Evolutionary conservation across 345 rosid species (phyloP).

Genomic region (Pugionium dolabratum): DNA sequence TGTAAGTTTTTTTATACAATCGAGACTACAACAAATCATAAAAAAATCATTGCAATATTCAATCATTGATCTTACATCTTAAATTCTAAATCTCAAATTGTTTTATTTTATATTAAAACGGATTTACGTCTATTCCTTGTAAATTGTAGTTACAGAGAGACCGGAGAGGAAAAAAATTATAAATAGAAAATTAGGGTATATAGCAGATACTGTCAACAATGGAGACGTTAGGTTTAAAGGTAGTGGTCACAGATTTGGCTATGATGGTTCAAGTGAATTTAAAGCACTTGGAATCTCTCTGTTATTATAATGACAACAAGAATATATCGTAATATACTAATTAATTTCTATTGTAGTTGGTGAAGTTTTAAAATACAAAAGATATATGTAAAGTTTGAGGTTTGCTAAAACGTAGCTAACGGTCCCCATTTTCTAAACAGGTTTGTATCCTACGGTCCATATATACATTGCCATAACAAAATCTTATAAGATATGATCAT

Average conservation of each 20-base stretch:
- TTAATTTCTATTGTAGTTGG: background rate
- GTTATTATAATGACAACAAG: conserved; percentile 33
- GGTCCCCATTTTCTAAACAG: conserved; percentile 36
- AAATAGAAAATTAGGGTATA: background rate
- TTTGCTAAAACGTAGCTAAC: conserved; percentile 24
- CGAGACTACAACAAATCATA: no score
- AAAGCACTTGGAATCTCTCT: conserved; percentile 34
- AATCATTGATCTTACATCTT: no score
- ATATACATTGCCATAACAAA: background rate
- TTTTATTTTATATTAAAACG: no score
- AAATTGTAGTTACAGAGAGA: no score
- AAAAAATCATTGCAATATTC: no score
- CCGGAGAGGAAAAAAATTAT: no score
- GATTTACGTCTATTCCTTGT: no score
- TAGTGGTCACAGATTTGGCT: conserved; percentile 36
- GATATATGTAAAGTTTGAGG: background rate
- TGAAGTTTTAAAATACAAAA: background rate
- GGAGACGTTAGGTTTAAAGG: conserved; percentile 31
- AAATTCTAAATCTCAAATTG: no score
- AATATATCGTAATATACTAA: conserved; percentile 14
- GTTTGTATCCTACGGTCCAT: conserved; percentile 10
- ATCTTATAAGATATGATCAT: background rate
- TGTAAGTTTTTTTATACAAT: no score
- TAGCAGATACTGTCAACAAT: conserved; percentile 26
- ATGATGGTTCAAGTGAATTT: conserved; percentile 29